Conservation (phyloP, 345 rosid genomes). For the Rhizophora apiculata region DNA sequence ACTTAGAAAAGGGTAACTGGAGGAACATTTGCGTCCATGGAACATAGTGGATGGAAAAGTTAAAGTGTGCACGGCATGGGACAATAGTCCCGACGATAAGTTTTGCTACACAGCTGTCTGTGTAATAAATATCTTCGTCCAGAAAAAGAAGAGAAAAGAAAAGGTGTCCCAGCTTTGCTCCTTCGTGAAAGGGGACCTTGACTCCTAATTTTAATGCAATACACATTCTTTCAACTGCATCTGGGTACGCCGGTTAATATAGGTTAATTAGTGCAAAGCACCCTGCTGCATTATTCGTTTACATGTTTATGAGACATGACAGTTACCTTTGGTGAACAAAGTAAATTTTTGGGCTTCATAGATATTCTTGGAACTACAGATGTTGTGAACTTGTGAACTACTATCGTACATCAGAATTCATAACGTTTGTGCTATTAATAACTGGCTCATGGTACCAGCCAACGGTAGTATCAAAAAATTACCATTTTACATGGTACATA, state of each 20-base stretch:
- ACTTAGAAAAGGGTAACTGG: constrained; percentile 22
- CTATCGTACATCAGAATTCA: too few species aligned
- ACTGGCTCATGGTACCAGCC: too few species aligned
- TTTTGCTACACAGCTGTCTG: constrained; percentile 14
- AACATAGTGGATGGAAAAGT: constrained; percentile 16
- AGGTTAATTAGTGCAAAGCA: constrained; percentile 11
- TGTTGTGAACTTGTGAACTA: background rate
- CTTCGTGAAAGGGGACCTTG: constrained; percentile 28
- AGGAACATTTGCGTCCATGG: constrained; percentile 10
- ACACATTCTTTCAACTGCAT: constrained; percentile 17
- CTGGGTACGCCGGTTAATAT: constrained; percentile 3
- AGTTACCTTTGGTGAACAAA: background rate
- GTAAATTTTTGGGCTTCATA: constrained; percentile 2
- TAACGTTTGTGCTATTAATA: too few species aligned
- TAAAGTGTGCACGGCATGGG: constrained; percentile 20
- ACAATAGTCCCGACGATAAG: constrained; percentile 20
- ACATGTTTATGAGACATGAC: constrained; percentile 3
- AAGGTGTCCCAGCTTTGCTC: background rate
- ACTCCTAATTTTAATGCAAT: constrained; percentile 13
- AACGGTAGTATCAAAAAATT: too few species aligned
- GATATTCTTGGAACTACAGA: constrained; percentile 3
- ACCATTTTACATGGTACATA: too few species aligned
- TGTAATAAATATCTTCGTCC: background rate
- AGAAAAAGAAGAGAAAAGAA: too few species aligned
- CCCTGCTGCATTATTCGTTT: constrained; percentile 5